Conservation (phyloP, 305 asterid species). For the Plantago lanceolata region DNA sequence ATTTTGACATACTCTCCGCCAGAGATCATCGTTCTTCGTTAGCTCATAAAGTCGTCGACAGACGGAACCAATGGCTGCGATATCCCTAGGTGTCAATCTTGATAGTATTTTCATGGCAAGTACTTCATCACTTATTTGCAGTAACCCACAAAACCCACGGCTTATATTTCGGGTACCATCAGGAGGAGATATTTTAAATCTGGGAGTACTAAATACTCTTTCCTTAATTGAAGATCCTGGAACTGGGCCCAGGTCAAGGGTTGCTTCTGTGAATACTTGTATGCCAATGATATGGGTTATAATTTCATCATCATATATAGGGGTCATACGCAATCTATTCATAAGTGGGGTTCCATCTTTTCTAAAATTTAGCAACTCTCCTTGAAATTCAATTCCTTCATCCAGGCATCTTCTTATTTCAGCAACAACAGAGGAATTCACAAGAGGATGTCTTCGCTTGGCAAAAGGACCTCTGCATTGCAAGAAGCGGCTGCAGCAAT, state of each 20-base stretch:
- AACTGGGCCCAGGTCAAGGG: slow-evolving; percentile 74
- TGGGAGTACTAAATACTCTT: slow-evolving; percentile 43
- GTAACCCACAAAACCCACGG: slow-evolving; percentile 61
- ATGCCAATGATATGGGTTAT: slow-evolving; percentile 72
- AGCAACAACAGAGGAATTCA: slow-evolving; percentile 59
- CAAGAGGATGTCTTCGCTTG: slow-evolving; percentile 78
- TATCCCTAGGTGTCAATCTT: slow-evolving; percentile 72
- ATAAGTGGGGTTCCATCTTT: slow-evolving; percentile 80
- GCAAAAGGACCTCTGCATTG: slow-evolving; percentile 85
- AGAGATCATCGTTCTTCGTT: slow-evolving; percentile 70
- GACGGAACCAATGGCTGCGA: slow-evolving; percentile 75
- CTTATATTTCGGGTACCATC: slow-evolving; percentile 43
- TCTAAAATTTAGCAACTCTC: slow-evolving; percentile 67
- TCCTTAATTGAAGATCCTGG: slow-evolving; percentile 73
- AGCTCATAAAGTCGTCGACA: slow-evolving; percentile 59
- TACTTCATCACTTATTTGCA: slow-evolving; percentile 73
- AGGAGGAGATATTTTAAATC: slow-evolving; percentile 44
- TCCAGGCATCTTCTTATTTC: slow-evolving; percentile 71
- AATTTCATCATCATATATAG: slow-evolving; percentile 64
- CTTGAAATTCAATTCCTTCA: slow-evolving; percentile 73
- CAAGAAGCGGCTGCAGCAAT: slow-evolving; percentile 71
- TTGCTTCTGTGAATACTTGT: slow-evolving; percentile 60
- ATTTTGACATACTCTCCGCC: slow-evolving; percentile 86
- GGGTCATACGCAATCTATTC: slow-evolving; percentile 74
- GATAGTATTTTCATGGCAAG: slow-evolving; percentile 57